Conservation (phyloP, 768 basidiomycete species). For the Sistotremastrum suecicum region DNA sequence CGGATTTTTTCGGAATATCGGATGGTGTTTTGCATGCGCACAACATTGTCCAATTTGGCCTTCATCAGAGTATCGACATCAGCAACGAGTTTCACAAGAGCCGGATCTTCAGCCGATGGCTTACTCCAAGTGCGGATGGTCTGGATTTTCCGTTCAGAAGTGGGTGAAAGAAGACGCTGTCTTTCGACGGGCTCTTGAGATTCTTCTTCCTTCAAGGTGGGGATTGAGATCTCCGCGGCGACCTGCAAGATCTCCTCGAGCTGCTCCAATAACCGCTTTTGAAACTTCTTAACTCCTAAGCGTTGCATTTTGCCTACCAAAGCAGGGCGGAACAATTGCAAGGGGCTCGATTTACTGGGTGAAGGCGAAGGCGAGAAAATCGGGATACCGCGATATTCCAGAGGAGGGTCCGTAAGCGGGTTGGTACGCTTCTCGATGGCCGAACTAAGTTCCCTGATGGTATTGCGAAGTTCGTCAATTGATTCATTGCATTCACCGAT, state of each 20-base stretch:
- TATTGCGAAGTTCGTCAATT: conserved; percentile 72
- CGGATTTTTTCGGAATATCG: conserved; percentile 94
- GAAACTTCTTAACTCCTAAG: conserved; percentile 68
- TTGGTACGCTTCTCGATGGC: conserved; percentile 58
- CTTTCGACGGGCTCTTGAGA: conserved; percentile 84
- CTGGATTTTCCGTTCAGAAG: conserved; percentile 77
- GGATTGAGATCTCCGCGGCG: conserved; percentile 71
- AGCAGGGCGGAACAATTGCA: conserved; percentile 56
- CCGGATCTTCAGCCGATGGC: conserved; percentile 75
- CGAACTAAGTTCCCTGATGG: conserved; percentile 64
- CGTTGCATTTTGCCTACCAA: conserved; percentile 60
- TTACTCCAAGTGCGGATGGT: conserved; percentile 78
- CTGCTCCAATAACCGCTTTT: conserved; percentile 68
- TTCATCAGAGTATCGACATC: conserved; percentile 85
- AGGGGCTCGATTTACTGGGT: conserved; percentile 56
- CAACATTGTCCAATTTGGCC: conserved; percentile 89
- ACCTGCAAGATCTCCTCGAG: conserved; percentile 76
- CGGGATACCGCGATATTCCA: conserved; percentile 78
- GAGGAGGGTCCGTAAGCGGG: conserved; percentile 35
- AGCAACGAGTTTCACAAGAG: conserved; percentile 66
- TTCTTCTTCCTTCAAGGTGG: conserved; percentile 84
- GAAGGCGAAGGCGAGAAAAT: conserved; percentile 65
- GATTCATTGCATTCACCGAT: conserved; percentile 90
- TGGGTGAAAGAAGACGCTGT: conserved; percentile 78
- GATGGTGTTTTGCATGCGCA: conserved; percentile 94